These are phyloP conservation scores for Cercis canadensis DNA, from an alignment of 306 rosid genomes.

Conservation along the genomic window DNA sequence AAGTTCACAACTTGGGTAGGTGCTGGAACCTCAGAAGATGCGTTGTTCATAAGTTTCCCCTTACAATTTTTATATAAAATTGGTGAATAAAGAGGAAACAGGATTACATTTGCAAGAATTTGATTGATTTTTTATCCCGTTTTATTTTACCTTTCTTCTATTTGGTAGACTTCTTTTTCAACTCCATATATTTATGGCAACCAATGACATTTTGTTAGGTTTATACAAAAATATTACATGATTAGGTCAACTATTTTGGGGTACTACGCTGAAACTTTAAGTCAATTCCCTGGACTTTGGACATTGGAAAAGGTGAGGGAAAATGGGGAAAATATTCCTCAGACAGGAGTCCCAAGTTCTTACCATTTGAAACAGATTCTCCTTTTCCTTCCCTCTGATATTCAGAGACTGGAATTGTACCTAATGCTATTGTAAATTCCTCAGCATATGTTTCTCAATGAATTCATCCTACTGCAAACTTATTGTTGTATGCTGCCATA, in stretches of 20 bases:
- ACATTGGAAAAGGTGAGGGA: conserved; percentile 23
- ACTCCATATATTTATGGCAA: conserved; percentile 15
- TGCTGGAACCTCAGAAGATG: conserved; percentile 1
- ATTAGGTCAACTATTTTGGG: no score
- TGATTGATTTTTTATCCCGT: not conserved
- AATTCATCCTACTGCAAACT: conserved; percentile 13
- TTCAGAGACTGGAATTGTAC: no score
- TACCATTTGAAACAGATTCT: no score
- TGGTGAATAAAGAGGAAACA: conserved; percentile 4
- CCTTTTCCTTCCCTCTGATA: no score
- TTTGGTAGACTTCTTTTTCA: conserved; percentile 1
- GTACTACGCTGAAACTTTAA: no score
- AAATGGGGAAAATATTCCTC: not conserved
- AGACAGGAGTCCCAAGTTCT: no score
- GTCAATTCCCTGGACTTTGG: not conserved
- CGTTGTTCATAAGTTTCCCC: conserved; percentile 5
- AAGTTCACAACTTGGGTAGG: conserved; percentile 88
- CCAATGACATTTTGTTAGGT: conserved; percentile 3
- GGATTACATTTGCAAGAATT: not conserved
- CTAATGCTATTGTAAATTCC: no score
- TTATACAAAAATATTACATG: not conserved
- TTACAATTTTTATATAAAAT: conserved; percentile 12
- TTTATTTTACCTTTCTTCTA: not conserved
- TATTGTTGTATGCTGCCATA: conserved; percentile 1
- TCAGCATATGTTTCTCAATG: conserved; percentile 18